Base-by-base conservation (phyloP, 2,329 filamentous ascomycete genomes). In the Teratosphaeria gauchensis region DNA sequence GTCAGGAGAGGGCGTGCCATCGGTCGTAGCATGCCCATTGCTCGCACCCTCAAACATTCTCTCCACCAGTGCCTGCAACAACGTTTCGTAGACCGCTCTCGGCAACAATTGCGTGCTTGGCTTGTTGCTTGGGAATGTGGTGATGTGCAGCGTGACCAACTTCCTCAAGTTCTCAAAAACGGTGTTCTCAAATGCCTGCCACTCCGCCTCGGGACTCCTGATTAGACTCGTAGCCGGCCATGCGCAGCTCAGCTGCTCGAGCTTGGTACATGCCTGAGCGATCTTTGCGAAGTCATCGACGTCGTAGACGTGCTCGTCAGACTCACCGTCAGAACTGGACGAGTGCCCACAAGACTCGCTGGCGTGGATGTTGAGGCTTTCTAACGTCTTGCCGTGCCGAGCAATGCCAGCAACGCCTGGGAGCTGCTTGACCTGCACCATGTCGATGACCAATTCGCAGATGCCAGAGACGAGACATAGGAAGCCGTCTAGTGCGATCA, bases 221-320 rank as follows among this genome's bases (percentile, higher is more conserved):
- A 78, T 71, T 21, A 79, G 66, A 62, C 73, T 77, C 1, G 76
- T 77, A 4, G 62, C 53, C 6, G 78, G 78, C 66, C 78, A 79
- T 1, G 75, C 77, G n/a, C 77, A 71, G 3, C 73, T 76, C 1
- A 80, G 65, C 58, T 80, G 76, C 60, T 78, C 75, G 14, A 80
- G 63, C 31, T 70, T 61, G 9, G 69, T 63, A 61, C 76, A 78
- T 6, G 74, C 72, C 55, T 74, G 75, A 68, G 76, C 78, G 31
- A 80, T 77, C 58, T 75, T 71, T 31, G 74, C 73, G 51, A 79
- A 78, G 1, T 76, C 73, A 5, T 73, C 66, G 48, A 71, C 71
- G 56, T 74, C 71, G 65, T 76, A 79, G 4, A 78, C 73, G 28
- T 74, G 66, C 66, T 79, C 77, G 4, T 77, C 75, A 19, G 73